Percentiles rank a stretch among this genome's conserved stretches.
Evolutionary conservation across 2,329 filamentous ascomycete genomes (phyloP).

Genomic region (Verticillium zaregamsianum): DNA sequence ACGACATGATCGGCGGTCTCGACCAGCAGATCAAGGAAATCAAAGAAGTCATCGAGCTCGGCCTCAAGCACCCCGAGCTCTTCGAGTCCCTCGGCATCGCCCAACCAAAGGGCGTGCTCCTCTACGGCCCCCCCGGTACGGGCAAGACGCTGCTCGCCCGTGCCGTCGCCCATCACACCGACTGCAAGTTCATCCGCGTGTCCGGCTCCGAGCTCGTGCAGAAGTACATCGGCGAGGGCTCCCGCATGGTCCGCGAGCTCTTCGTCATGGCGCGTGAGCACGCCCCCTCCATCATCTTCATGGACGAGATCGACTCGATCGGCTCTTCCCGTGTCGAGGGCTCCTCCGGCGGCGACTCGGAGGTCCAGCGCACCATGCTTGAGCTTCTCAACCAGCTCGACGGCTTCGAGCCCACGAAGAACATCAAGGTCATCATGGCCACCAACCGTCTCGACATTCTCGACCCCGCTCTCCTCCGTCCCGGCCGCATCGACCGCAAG

Average conservation of each 20-base stretch:
- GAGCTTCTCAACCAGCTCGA: constrained; percentile 97
- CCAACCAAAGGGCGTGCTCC: constrained; percentile 93
- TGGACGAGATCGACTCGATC: constrained; percentile 99
- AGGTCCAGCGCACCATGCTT: constrained; percentile 98
- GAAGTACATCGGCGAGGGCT: constrained; percentile 98
- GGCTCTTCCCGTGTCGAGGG: constrained; percentile 96
- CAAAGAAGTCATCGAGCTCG: constrained; percentile 99
- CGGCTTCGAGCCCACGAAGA: constrained; percentile 98
- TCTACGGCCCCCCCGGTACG: constrained; percentile 95
- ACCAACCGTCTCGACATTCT: constrained; percentile 97
- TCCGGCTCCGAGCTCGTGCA: constrained; percentile 95
- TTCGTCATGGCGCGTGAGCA: constrained; percentile 99
- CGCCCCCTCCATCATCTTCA: constrained; percentile 98
- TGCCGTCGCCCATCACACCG: constrained; percentile 96
- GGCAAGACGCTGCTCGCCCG: constrained; percentile 94
- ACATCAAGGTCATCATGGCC: constrained; percentile 99
- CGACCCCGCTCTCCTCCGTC: constrained; percentile 87
- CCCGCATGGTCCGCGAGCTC: constrained; percentile 95
- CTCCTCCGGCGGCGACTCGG: constrained; percentile 90
- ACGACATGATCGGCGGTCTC: constrained; percentile 99
- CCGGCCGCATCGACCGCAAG: constrained; percentile 97
- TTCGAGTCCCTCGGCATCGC: constrained; percentile 99
- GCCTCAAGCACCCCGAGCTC: constrained; percentile 95
- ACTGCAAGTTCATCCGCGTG: constrained; percentile 98
- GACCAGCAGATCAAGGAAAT: constrained; percentile 99